These are phyloP conservation scores for Chamaenerion angustifolium DNA, from an alignment of 345 rosid genomes.

Conservation along the genomic window DNA sequence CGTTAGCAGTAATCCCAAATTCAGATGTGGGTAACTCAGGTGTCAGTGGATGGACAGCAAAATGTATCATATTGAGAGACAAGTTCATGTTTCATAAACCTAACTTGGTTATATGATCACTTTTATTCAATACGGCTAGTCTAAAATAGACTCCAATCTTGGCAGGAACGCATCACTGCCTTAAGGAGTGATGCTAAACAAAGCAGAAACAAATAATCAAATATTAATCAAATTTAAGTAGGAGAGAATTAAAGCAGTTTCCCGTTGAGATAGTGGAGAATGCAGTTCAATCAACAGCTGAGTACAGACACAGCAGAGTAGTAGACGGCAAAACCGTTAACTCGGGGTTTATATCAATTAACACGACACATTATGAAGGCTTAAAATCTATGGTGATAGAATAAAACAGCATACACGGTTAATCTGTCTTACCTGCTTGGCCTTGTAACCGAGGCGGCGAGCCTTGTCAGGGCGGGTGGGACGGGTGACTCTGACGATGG, in stretches of 20 bases:
- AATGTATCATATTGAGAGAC: constrained; percentile 19
- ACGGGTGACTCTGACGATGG: constrained; percentile 73
- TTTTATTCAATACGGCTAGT: constrained; percentile 14
- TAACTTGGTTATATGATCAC: constrained; percentile 11
- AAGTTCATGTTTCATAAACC: constrained; percentile 3
- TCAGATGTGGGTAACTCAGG: background rate
- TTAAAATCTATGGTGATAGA: too few relatives aligned
- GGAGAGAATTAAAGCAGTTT: background rate
- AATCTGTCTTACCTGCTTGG: constrained; percentile 62
- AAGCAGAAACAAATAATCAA: constrained; percentile 16
- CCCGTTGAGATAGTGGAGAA: background rate
- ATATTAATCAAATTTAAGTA: too few relatives aligned
- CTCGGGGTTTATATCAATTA: too few relatives aligned
- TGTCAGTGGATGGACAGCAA: background rate
- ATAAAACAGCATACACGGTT: too few relatives aligned
- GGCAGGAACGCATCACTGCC: constrained; percentile 1
- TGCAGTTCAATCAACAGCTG: too few relatives aligned
- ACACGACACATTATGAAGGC: too few relatives aligned
- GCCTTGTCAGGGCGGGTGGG: constrained; percentile 99
- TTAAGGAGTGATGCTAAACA: background rate
- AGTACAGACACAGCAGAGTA: too few relatives aligned
- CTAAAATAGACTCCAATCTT: constrained; percentile 23
- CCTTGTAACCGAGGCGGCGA: constrained; percentile 89
- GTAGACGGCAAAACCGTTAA: too few relatives aligned
- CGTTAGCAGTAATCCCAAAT: background rate